phyloP scores from a whole-genome alignment of 176 grass and related monocot genomes.

The Avena atlantica region DNA sequence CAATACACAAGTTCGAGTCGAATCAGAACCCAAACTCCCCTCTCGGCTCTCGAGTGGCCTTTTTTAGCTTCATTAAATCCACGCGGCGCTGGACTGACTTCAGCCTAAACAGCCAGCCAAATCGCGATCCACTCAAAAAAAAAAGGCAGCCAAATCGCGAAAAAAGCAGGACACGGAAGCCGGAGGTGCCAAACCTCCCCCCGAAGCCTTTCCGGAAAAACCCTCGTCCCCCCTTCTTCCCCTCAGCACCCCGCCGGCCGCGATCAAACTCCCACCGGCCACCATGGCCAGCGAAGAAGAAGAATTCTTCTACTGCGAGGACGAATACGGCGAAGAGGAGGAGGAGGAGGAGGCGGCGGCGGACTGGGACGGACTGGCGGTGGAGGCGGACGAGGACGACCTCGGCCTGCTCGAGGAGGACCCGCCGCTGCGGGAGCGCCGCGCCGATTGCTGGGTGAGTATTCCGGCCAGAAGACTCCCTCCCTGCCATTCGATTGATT shows the following conservation, averaged over 20 bases:
- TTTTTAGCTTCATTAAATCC: too few relatives aligned
- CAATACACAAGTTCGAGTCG: too few relatives aligned
- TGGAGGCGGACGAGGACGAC: constrained; percentile 45
- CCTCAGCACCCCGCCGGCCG: neutral
- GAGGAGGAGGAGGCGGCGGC: constrained; percentile 12
- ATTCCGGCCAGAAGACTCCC: too few relatives aligned
- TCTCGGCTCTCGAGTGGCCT: too few relatives aligned
- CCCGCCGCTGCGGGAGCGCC: neutral
- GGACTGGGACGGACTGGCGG: neutral
- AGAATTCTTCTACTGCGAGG: constrained; percentile 12
- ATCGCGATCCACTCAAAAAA: neutral
- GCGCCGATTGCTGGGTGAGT: constrained; percentile 35
- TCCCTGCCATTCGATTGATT: neutral
- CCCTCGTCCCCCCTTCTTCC: neutral
- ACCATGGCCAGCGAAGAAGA: constrained; percentile 41
- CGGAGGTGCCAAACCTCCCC: constrained; percentile 6
- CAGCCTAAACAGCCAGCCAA: neutral
- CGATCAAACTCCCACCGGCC: neutral
- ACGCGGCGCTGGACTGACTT: too few relatives aligned
- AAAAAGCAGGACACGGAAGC: neutral
- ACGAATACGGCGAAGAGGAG: constrained; percentile 14
- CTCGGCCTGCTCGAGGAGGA: constrained; percentile 22
- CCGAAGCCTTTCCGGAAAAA: constrained; percentile 26
- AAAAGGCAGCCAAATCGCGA: neutral
- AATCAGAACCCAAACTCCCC: too few relatives aligned